Percentiles rank a stretch among this genome's conserved stretches.
These are phyloP conservation scores for Umbelopsis isabellina DNA, from an alignment of 192 early-diverging fungal species.

Conservation along the genomic window DNA sequence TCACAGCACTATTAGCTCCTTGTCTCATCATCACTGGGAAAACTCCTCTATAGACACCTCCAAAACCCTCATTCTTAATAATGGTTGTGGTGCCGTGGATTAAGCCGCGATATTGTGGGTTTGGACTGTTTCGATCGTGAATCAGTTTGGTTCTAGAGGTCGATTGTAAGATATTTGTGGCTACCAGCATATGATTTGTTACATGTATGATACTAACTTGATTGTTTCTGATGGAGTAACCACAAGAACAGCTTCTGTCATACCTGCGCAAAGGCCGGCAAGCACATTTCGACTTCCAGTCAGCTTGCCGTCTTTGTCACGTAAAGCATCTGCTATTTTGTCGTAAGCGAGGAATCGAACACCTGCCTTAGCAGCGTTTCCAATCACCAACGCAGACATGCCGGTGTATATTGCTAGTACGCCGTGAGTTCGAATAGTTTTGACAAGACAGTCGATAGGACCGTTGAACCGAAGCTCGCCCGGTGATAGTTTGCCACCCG, in stretches of 20 bases:
- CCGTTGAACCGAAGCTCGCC: constrained; percentile 66
- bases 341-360: constrained; percentile 94
- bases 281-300: constrained; percentile 67
- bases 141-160: constrained; percentile 84
- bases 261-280: constrained; percentile 86
- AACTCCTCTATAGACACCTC: constrained; percentile 89
- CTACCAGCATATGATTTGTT: not conserved
- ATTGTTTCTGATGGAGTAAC: constrained; percentile 96
- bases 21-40: constrained; percentile 92
- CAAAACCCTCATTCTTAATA: constrained; percentile 70
- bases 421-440: constrained; percentile 76
- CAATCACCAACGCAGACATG: constrained; percentile 87
- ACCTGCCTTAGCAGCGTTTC: constrained; percentile 90
- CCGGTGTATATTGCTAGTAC: constrained; percentile 82
- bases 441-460: constrained; percentile 76
- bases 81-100: constrained; percentile 71
- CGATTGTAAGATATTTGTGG: not conserved
- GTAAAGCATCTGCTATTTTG: constrained; percentile 72
- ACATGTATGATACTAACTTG: constrained; percentile 59
- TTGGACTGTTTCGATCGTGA: constrained; percentile 78
- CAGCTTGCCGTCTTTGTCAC: constrained; percentile 73
- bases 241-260: constrained; percentile 84
- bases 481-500: constrained; percentile 38
- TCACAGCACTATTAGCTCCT: constrained; percentile 93
- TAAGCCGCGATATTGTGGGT: constrained; percentile 79